Percentiles rank a stretch among this genome's conserved stretches.
Conservation (phyloP, 2,329 filamentous ascomycete genomes). For the Xylariaceae sp. region DNA sequence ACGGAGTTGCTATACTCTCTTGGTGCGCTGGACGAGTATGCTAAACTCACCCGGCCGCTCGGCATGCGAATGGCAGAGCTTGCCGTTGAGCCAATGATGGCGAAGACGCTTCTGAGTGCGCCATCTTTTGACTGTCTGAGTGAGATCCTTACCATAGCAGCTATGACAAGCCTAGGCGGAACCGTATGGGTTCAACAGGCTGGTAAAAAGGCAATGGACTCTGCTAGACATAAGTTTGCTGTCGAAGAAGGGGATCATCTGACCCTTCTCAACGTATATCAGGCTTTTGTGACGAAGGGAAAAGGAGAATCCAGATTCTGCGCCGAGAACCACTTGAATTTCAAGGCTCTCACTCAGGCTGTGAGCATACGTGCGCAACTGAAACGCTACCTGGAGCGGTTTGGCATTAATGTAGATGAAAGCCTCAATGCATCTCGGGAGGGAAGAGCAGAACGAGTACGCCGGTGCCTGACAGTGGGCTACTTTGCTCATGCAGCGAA, state of each 20-base stretch:
- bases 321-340: constrained; percentile 80
- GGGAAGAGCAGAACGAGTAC: constrained; percentile 63
- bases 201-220: constrained; percentile 69
- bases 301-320: constrained; percentile 83
- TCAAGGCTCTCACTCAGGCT: constrained; percentile 73
- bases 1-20: constrained; percentile 83
- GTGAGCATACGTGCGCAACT: constrained; percentile 84
- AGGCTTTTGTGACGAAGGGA: constrained; percentile 76
- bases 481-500: constrained; percentile 91
- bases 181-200: constrained; percentile 78
- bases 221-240: constrained; percentile 72
- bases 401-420: constrained; percentile 67
- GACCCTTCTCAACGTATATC: constrained; percentile 89
- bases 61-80: constrained; percentile 89
- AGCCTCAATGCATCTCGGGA: constrained; percentile 40
- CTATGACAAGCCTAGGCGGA: constrained; percentile 85
- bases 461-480: constrained; percentile 77
- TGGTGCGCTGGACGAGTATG: constrained; percentile 81
- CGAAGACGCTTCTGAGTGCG: constrained; percentile 75
- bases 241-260: constrained; percentile 92
- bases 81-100: constrained; percentile 92
- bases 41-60: constrained; percentile 83
- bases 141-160: constrained; percentile 85
- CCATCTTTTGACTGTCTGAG: constrained; percentile 69
- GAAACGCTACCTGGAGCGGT: constrained; percentile 78